Evolutionary conservation across 2,329 filamentous ascomycete species (phyloP).

Genomic region (Gnomoniopsis sp.): DNA sequence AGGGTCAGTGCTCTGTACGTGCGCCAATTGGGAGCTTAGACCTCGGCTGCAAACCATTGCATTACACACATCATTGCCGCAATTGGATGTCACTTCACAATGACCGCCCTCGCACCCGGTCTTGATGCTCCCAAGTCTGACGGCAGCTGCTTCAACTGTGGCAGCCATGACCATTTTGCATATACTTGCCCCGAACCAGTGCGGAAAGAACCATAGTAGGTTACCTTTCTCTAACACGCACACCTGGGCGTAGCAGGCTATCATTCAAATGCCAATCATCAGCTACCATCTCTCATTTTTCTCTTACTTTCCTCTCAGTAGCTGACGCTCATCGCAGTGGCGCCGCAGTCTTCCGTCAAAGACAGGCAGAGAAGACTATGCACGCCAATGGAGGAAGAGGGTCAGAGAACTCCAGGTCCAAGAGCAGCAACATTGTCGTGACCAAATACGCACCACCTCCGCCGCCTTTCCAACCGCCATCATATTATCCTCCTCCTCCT

Average conservation of each 20-base stretch:
- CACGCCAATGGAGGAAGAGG: slow-evolving; percentile 4
- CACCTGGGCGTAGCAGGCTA: not conserved
- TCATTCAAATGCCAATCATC: not conserved
- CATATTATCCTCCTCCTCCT: slow-evolving; percentile 18
- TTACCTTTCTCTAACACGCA: slow-evolving; percentile 17
- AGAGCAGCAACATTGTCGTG: slow-evolving; percentile 29
- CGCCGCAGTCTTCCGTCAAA: slow-evolving; percentile 23
- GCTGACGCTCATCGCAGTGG: slow-evolving; percentile 20
- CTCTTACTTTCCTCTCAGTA: slow-evolving; percentile 6
- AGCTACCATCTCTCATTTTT: not conserved
- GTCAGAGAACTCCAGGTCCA: slow-evolving; percentile 36
- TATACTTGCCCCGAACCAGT: slow-evolving; percentile 51
- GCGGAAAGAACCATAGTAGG: slow-evolving; percentile 48
- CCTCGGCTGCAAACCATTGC: not conserved
- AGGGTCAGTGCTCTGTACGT: not conserved
- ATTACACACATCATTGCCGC: not conserved
- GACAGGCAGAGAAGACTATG: slow-evolving; percentile 19
- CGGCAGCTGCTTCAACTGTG: slow-evolving; percentile 52
- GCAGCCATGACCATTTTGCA: slow-evolving; percentile 47
- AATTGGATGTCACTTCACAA: slow-evolving; percentile 20
- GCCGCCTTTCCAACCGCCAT: slow-evolving; percentile 17
- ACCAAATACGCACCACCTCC: slow-evolving; percentile 34
- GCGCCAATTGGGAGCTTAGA: not conserved
- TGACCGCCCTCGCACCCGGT: slow-evolving; percentile 26
- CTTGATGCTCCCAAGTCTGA: slow-evolving; percentile 26